Percentiles rank a stretch among this genome's conserved stretches.
These are phyloP conservation scores for Amphicarpaea edgeworthii DNA, from an alignment of 306 rosid genomes.

Conservation along the genomic window DNA sequence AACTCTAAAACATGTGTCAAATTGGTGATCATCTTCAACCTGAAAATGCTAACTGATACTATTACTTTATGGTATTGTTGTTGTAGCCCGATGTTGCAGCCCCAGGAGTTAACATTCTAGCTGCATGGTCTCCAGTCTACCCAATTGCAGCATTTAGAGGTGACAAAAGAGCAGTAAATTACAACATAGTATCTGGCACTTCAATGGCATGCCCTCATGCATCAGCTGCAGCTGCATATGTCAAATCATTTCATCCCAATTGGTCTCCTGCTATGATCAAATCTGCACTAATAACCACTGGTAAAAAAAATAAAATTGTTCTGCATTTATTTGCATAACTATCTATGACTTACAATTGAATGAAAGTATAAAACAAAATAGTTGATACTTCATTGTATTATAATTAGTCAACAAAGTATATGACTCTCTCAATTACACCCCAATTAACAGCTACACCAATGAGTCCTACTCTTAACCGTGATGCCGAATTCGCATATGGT, in stretches of 20 bases:
- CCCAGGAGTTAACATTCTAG: slow-evolving; percentile 54
- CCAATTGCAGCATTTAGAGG: not conserved
- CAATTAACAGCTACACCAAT: slow-evolving; percentile 42
- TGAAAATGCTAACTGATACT: not conserved
- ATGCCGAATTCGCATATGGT: slow-evolving; percentile 60
- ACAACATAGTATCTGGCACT: slow-evolving; percentile 43
- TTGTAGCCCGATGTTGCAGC: slow-evolving; percentile 63
- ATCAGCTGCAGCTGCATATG: slow-evolving; percentile 52
- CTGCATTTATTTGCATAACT: not conserved
- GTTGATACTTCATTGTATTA: too few species aligned
- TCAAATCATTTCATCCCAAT: slow-evolving; percentile 60
- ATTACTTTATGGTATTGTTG: not conserved
- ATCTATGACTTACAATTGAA: too few species aligned
- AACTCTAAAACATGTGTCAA: not conserved
- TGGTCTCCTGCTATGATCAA: slow-evolving; percentile 65
- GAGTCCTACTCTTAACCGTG: slow-evolving; percentile 42
- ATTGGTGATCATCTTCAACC: not conserved
- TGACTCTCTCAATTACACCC: too few species aligned
- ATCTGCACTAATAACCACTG: slow-evolving; percentile 61
- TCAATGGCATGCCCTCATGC: slow-evolving; percentile 75
- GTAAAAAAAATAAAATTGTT: slow-evolving; percentile 32
- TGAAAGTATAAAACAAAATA: too few species aligned
- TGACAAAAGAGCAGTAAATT: slow-evolving; percentile 38
- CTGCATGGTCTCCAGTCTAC: slow-evolving; percentile 46
- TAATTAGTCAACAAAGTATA: too few species aligned